A percentile compares a stretch with the other conserved stretches of the same genome.
phyloP scores from a whole-genome alignment of 208 protist species.

The Leishmania turanica region DNA sequence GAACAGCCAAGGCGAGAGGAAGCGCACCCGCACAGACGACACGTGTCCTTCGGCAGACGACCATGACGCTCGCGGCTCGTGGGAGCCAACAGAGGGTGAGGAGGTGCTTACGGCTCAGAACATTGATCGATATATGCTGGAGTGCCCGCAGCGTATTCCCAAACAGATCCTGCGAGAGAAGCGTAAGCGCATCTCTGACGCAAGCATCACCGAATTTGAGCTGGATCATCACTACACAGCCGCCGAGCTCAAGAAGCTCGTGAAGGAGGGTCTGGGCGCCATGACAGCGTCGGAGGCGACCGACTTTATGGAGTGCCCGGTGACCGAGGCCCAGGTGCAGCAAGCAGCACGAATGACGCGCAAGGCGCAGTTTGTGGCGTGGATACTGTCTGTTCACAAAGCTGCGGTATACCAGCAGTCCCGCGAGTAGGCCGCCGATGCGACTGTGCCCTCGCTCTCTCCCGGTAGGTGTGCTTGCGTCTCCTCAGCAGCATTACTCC shows the following conservation, averaged over 20 bases:
- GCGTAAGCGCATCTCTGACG: slow-evolving; percentile 49
- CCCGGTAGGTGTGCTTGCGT: neutral
- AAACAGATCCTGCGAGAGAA: slow-evolving; percentile 51
- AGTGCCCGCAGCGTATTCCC: slow-evolving; percentile 64
- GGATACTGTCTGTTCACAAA: slow-evolving; percentile 15
- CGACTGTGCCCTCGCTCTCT: neutral
- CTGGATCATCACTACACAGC: slow-evolving; percentile 81
- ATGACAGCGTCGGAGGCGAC: slow-evolving; percentile 17
- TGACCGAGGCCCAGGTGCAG: slow-evolving; percentile 12
- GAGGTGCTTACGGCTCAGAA: slow-evolving; percentile 79
- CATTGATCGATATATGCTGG: slow-evolving; percentile 67
- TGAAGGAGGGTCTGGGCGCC: slow-evolving; percentile 36
- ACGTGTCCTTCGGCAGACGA: neutral
- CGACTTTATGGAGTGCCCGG: slow-evolving; percentile 1
- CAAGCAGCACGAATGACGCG: slow-evolving; percentile 24
- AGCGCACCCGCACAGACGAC: neutral
- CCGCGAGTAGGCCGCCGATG: neutral
- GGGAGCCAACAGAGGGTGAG: slow-evolving; percentile 46
- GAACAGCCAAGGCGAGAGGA: neutral
- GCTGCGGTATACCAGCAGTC: neutral
- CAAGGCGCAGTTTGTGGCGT: slow-evolving; percentile 32
- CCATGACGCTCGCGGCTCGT: slow-evolving; percentile 28
- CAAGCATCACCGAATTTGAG: slow-evolving; percentile 74
- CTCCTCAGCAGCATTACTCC: neutral
- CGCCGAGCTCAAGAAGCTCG: slow-evolving; percentile 52